Percentiles rank a stretch among this genome's conserved stretches.
phyloP scores from a whole-genome alignment of 2,329 filamentous ascomycete species.

The Neofusicoccum kwambonambiense region DNA sequence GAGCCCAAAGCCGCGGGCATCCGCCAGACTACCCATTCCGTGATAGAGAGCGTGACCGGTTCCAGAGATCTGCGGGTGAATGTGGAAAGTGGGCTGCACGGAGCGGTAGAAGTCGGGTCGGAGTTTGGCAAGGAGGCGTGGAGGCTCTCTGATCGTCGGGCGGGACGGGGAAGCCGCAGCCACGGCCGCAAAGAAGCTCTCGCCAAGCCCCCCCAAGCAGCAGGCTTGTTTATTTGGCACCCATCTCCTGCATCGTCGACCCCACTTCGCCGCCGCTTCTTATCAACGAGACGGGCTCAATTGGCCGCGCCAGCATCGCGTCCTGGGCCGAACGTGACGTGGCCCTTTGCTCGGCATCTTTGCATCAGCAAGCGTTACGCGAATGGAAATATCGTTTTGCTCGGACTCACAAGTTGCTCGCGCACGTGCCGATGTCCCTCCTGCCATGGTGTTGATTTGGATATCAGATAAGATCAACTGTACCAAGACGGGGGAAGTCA shows the following conservation, averaged over 20 bases:
- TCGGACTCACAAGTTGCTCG: too few relatives aligned
- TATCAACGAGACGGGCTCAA: neutral
- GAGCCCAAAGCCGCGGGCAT: neutral
- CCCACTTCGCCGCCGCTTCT: neutral
- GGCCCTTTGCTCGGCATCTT: neutral
- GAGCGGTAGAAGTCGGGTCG: too few relatives aligned
- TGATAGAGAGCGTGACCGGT: neutral
- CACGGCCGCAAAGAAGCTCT: slow-evolving; percentile 9
- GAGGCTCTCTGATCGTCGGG: neutral
- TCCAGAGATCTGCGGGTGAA: neutral
- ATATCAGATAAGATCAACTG: too few relatives aligned
- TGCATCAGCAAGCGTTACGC: neutral
- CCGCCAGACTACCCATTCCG: neutral
- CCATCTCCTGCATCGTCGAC: neutral
- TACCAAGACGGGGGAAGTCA: too few relatives aligned
- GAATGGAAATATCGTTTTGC: neutral
- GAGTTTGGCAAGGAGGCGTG: neutral
- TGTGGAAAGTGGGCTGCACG: neutral
- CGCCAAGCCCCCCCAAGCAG: slow-evolving; percentile 5
- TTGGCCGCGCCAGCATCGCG: neutral
- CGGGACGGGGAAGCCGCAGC: neutral
- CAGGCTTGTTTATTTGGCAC: slow-evolving; percentile 1
- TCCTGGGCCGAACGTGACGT: neutral
- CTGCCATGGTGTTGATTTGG: too few relatives aligned
- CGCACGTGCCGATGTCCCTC: too few relatives aligned